Conservation (phyloP, 2,329 filamentous ascomycete genomes). For the Hymenoscyphus occultus region DNA sequence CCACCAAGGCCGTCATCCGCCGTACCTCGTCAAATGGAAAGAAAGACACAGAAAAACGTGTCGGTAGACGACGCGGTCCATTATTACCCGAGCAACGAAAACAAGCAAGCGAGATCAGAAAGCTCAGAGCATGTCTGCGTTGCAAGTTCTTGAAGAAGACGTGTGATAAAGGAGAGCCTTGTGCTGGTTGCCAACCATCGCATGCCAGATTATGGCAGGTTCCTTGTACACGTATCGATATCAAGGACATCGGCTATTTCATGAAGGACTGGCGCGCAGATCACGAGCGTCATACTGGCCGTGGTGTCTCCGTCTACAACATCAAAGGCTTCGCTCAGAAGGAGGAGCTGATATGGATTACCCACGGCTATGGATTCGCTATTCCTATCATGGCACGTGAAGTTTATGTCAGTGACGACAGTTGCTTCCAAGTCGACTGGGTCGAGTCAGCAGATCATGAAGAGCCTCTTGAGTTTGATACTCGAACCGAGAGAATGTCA, state of each 20-base stretch:
- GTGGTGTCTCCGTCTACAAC: slow-evolving; percentile 87
- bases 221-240: slow-evolving; percentile 95
- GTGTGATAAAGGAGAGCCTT: slow-evolving; percentile 95
- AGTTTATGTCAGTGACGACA: slow-evolving; percentile 87
- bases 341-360: slow-evolving; percentile 80
- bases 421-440: slow-evolving; percentile 93
- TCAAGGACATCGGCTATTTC: slow-evolving; percentile 97
- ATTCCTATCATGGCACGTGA: slow-evolving; percentile 91
- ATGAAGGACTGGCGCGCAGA: slow-evolving; percentile 99
- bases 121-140: slow-evolving; percentile 85
- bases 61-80: slow-evolving; percentile 85
- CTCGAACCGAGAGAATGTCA: slow-evolving; percentile 83
- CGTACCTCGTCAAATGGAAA: slow-evolving; percentile 70
- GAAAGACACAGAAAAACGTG: slow-evolving; percentile 89
- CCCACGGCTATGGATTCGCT: slow-evolving; percentile 91
- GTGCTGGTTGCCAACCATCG: slow-evolving; percentile 90
- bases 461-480: slow-evolving; percentile 76
- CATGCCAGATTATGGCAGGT: slow-evolving; percentile 97
- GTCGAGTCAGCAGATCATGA: slow-evolving; percentile 71
- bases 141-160: slow-evolving; percentile 99
- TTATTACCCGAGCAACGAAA: slow-evolving; percentile 91
- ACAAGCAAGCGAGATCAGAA: slow-evolving; percentile 94
- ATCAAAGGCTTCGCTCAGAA: slow-evolving; percentile 78
- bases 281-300: slow-evolving; percentile 84
- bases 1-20: slow-evolving; percentile 79